Base-by-base conservation (phyloP, 345 rosid genomes). In the Camelina sativa region DNA sequence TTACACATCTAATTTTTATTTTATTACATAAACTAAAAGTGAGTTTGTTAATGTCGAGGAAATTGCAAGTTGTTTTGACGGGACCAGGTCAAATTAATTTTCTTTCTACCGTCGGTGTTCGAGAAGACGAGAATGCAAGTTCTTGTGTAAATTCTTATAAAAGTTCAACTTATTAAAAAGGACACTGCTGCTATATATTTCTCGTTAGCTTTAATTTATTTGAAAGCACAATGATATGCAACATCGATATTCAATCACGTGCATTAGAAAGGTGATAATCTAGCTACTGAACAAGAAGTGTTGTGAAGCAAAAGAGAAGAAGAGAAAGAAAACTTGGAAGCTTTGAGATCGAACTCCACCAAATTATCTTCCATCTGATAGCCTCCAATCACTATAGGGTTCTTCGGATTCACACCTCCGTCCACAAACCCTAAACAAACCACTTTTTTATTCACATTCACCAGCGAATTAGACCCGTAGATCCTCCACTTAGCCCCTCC, bases 401-500 rank as follows among this genome's bases (percentile, higher is more conserved):
- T 67, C 40, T 67, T 60, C 3, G 44, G 30, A 2, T 44, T 48
- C 65, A 65, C 44, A n/a, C 86, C 86, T 58, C 83, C 84, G 35
- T 82, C 78, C 16, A 78, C 63, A 57, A 84, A 80, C 25, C 84
- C 85, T 60, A 84, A 65, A 52, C 85, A 84, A 74, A 63, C 63
- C 66, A 77, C 72, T 25, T 69, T 57, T 6, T 70, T 62, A 11
- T 20, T 9, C 11, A 67, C 68, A 50, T 77, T 48, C 51, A 77
- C 85, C 75, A 84, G 58, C 3, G 85, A 80, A 10, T 84, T 82
- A 1, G 65, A 57, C 3, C 81, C 81, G 11, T 67, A 64, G 0
- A 84, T 75, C 50, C 55, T 80, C 87, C 85, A 82, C 11, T 55
- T 55, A 60, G 76, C 83, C 25, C 75, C 80, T 6, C 73, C 73